A percentile compares a stretch with the other conserved stretches of the same genome.
phyloP scores from a whole-genome alignment of 306 rosid genomes.

The Cucumis cinereus region DNA sequence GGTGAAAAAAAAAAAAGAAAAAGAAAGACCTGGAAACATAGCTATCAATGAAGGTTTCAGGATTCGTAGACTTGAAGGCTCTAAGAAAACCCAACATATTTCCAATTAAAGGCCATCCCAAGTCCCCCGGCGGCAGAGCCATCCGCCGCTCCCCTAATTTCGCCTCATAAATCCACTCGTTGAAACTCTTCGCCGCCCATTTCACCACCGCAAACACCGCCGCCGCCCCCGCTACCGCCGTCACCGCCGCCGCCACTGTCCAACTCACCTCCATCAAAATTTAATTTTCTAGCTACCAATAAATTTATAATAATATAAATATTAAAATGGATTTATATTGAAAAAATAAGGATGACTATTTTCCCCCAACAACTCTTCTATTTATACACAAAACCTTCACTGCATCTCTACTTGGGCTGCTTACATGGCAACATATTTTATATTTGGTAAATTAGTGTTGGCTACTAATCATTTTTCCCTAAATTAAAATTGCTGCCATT shows the following conservation, averaged over 20 bases:
- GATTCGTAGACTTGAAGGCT: slow-evolving; percentile 16
- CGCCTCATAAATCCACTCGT: slow-evolving; percentile 35
- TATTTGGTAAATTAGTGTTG: neutral
- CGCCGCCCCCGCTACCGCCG: neutral
- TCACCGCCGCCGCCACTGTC: slow-evolving; percentile 11
- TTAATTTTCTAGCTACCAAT: too few relatives aligned
- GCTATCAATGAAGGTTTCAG: slow-evolving; percentile 27
- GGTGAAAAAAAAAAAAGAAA: neutral
- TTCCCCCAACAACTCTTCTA: neutral
- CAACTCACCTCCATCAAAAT: neutral
- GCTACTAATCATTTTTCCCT: neutral
- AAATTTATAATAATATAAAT: neutral
- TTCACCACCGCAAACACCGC: slow-evolving; percentile 2
- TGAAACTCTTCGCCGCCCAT: slow-evolving; percentile 32
- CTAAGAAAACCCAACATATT: slow-evolving; percentile 24
- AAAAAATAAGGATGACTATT: neutral
- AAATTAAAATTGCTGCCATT: neutral
- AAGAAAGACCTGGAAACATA: slow-evolving; percentile 15
- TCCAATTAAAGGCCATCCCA: slow-evolving; percentile 39
- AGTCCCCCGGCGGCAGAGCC: slow-evolving; percentile 34
- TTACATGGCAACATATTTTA: neutral
- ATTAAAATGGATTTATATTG: neutral
- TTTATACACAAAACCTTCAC: neutral
- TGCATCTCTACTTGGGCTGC: neutral
- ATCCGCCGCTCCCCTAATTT: slow-evolving; percentile 3